A percentile compares a stretch with the other conserved stretches of the same genome.
These are phyloP conservation scores for Pythium biforme DNA, from an alignment of 352 stramenopile species.

Conservation along the genomic window DNA sequence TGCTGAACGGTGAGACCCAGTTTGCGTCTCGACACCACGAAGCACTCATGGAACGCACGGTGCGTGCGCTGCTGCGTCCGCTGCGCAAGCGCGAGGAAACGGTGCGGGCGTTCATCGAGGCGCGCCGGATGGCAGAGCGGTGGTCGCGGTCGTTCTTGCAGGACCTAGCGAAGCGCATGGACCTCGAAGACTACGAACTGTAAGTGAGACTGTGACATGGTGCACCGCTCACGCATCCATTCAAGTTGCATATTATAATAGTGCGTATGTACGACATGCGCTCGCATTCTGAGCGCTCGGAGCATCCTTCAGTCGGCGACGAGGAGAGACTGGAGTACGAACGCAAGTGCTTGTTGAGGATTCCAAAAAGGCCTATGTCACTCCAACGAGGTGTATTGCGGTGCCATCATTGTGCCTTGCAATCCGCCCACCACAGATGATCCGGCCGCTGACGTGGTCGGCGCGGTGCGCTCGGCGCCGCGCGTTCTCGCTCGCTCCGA, in stretches of 20 bases:
- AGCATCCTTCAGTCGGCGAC: too few species aligned
- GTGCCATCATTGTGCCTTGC: too few species aligned
- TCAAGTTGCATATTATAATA: too few species aligned
- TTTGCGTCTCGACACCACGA: conserved; percentile 3
- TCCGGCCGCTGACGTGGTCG: neutral
- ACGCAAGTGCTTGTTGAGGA: too few species aligned
- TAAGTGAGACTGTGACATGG: too few species aligned
- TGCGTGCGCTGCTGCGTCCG: conserved; percentile 1
- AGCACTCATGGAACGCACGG: neutral
- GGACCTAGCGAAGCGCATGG: conserved; percentile 16
- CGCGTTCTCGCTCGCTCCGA: neutral
- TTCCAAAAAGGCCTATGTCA: neutral
- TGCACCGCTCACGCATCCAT: too few species aligned
- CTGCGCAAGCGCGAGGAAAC: neutral
- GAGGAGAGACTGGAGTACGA: too few species aligned
- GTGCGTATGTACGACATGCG: too few species aligned
- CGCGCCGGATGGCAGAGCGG: neutral
- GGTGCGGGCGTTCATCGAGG: neutral
- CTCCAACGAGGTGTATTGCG: neutral
- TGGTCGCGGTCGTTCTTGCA: conserved; percentile 10
- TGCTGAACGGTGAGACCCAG: conserved; percentile 13
- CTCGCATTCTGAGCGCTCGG: too few species aligned
- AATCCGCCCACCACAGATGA: neutral
- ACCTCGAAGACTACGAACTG: conserved; percentile 1
- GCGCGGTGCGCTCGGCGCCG: neutral